A percentile compares a stretch with the other conserved stretches of the same genome.
Conservation (phyloP, 225 moss, liverwort and hornwort genomes). For the Pseudisothecium myosuroides region DNA sequence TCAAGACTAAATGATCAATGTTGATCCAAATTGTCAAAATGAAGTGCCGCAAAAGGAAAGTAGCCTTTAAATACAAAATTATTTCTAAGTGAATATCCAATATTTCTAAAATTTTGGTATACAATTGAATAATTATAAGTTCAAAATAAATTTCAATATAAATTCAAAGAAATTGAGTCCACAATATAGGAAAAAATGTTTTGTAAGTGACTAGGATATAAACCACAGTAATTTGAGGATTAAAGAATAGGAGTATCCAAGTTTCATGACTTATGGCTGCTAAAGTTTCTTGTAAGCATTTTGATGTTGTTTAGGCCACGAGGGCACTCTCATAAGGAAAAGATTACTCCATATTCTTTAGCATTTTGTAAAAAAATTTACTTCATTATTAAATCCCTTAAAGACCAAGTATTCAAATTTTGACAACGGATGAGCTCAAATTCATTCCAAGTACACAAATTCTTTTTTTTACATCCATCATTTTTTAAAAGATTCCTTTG, state of each 20-base stretch:
- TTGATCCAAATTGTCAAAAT: neutral
- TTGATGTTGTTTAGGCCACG: neutral
- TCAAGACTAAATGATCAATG: neutral
- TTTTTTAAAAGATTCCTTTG: neutral
- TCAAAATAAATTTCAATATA: no score
- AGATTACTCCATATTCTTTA: neutral
- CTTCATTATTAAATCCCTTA: neutral
- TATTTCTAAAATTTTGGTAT: neutral
- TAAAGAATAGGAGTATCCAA: neutral
- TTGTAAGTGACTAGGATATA: neutral
- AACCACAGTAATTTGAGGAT: neutral
- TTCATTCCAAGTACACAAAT: neutral
- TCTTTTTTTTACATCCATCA: neutral
- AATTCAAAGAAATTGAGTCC: neutral
- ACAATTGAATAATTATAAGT: neutral
- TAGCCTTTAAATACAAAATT: neutral
- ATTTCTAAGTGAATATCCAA: neutral
- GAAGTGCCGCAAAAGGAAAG: rapidly evolving
- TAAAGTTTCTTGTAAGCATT: neutral
- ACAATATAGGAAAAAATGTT: neutral
- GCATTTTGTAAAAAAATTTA: neutral
- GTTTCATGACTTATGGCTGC: neutral
- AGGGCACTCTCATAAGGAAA: neutral
- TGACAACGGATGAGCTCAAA: neutral
- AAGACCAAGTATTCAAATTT: neutral